Base-by-base conservation (phyloP, 129 eudicot species). In the Pulicaria dysenterica region DNA sequence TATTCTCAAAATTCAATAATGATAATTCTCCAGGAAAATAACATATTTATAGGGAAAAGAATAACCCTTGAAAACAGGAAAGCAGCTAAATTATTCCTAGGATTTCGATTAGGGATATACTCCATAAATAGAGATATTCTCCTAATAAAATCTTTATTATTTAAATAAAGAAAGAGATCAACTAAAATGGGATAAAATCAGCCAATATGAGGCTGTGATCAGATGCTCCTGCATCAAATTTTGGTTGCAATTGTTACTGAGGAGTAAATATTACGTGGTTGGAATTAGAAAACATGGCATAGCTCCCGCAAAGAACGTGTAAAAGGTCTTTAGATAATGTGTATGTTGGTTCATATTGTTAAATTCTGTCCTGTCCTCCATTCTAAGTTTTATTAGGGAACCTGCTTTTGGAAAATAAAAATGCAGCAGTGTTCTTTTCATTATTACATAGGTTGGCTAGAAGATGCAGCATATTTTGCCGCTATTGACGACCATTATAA, bases 381-480 rank as follows among this genome's bases (percentile, higher is more conserved):
- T 34, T 47, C 14, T 69, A 64, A 45, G 15, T 36, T 8, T 38
- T 31, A 44, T 31, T 31, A 10, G 46, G 69, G 31, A 68, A 46
- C 48, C 66, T 56, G 48, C 9, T n/a, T 46, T 68, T 38, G 41
- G 15, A 42, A 56, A 46, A 45, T 64, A 17, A 57, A 64, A 64
- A 43, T 15, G 63, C 48, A n/a, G 43, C n/a, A 39, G n/a, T 57
- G 69, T 65, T 65, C 46, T 67, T 63, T 67, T 60, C 61, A 37
- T 37, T 10, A 55, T 69, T 48, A 14, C 77, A 66, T 82, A 94
- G 98, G 96, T 75, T 94, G 98, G 98, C 98, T 94, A 60, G 93
- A 90, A 46, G 98, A 94, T 86, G 97, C 98, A 24, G 95, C 98
- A 44, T 84, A 80, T 73, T 94, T 94, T 84, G 98, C 98, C 57